These are phyloP conservation scores for Scleromitrula shiraiana DNA, from an alignment of 2,329 filamentous ascomycete species.

Conservation along the genomic window DNA sequence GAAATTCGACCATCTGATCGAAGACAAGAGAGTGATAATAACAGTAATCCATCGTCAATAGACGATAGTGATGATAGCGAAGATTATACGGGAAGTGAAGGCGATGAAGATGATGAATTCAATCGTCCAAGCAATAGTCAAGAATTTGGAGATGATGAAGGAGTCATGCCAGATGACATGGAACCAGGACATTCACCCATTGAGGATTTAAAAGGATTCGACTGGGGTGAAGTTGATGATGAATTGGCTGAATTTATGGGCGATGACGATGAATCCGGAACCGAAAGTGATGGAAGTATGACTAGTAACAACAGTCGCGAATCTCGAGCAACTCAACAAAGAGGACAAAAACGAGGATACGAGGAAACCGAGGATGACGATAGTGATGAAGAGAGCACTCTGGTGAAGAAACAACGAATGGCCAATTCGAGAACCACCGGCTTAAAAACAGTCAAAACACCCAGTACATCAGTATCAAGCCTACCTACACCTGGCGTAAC, in stretches of 20 bases:
- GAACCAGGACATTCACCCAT: conserved; percentile 45
- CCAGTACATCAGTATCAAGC: conserved; percentile 32
- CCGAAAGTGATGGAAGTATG: conserved; percentile 29
- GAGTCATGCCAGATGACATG: conserved; percentile 42
- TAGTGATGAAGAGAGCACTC: conserved; percentile 39
- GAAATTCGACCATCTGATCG: conserved; percentile 62
- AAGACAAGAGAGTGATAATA: conserved; percentile 32
- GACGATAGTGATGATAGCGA: conserved; percentile 36
- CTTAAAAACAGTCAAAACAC: conserved; percentile 39
- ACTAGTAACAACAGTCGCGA: conserved; percentile 17
- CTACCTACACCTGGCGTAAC: conserved; percentile 36
- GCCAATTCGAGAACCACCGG: conserved; percentile 39
- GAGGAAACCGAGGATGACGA: conserved; percentile 35
- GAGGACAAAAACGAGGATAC: conserved; percentile 26
- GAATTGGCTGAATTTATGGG: conserved; percentile 70
- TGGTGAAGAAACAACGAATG: conserved; percentile 45
- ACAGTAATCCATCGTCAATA: conserved; percentile 36
- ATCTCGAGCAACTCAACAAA: conserved; percentile 17
- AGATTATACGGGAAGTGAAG: conserved; percentile 29
- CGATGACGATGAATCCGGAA: conserved; percentile 43
- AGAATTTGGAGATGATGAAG: conserved; percentile 36
- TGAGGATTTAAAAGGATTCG: conserved; percentile 48
- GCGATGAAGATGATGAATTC: conserved; percentile 28
- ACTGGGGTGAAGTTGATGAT: conserved; percentile 58
- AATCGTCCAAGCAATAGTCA: conserved; percentile 26